Conservation (phyloP, 2,329 filamentous ascomycete genomes). For the Nothopassalora personata region DNA sequence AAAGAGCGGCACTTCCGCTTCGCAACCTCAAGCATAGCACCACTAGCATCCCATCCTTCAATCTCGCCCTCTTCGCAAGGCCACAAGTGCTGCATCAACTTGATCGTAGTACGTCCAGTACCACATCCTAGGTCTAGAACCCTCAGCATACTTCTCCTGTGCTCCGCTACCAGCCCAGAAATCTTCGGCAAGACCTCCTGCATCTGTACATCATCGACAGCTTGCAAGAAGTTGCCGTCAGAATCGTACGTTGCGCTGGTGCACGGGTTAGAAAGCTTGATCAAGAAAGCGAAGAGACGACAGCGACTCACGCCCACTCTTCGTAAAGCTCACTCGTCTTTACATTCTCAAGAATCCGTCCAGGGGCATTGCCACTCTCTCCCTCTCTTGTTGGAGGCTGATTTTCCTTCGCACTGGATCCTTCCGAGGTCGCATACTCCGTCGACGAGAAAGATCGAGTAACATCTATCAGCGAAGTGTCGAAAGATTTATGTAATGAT, state of each 20-base stretch:
- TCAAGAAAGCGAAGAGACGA: too few species aligned
- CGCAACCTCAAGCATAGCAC: slow-evolving; percentile 38
- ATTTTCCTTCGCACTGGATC: slow-evolving; percentile 3
- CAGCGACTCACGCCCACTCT: slow-evolving; percentile 38
- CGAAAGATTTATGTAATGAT: slow-evolving; percentile 10
- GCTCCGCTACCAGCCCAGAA: slow-evolving; percentile 1
- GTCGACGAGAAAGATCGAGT: slow-evolving; percentile 16
- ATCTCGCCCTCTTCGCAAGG: slow-evolving; percentile 30
- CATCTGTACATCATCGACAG: slow-evolving; percentile 56
- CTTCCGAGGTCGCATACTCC: slow-evolving; percentile 8
- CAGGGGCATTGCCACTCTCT: neutral
- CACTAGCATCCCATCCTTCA: slow-evolving; percentile 13
- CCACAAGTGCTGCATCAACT: slow-evolving; percentile 38
- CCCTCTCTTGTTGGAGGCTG: neutral
- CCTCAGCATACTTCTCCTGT: slow-evolving; percentile 28
- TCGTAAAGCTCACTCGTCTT: slow-evolving; percentile 45
- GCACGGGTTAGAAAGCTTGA: too few species aligned
- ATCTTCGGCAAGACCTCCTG: slow-evolving; percentile 42
- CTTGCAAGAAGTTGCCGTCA: slow-evolving; percentile 62
- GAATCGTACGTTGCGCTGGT: slow-evolving; percentile 52
- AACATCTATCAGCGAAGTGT: slow-evolving; percentile 14
- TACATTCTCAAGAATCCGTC: neutral
- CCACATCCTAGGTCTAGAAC: slow-evolving; percentile 62
- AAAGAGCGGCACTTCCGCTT: slow-evolving; percentile 19
- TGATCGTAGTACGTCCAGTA: slow-evolving; percentile 58